A percentile compares a stretch with the other conserved stretches of the same genome.
Conservation (phyloP, 2,329 filamentous ascomycete species). For the Ambrosiella cleistominuta region DNA sequence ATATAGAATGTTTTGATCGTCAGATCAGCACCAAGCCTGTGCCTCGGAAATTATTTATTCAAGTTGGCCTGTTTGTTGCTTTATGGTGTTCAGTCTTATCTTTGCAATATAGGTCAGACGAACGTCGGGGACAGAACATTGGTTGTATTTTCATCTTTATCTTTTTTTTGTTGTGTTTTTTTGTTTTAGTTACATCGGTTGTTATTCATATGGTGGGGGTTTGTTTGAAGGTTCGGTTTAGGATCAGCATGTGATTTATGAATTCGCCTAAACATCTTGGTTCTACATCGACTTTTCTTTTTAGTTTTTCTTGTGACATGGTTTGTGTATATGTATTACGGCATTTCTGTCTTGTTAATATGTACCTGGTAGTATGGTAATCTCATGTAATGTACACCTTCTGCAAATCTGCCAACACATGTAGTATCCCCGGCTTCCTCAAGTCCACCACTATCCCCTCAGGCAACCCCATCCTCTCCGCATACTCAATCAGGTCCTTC, state of each 20-base stretch:
- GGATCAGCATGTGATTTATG: background rate
- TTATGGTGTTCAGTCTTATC: background rate
- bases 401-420: conserved; percentile 50
- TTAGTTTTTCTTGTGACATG: background rate
- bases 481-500: conserved; percentile 55
- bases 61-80: too few species aligned
- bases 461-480: conserved; percentile 49
- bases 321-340: background rate
- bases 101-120: too few species aligned
- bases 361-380: background rate
- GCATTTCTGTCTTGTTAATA: background rate
- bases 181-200: background rate
- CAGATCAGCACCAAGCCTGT: too few species aligned
- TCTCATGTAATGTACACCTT: conserved; percentile 77
- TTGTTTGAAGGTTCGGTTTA: background rate
- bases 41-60: too few species aligned
- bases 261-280: background rate
- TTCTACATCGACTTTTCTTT: background rate
- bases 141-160: conserved; percentile 1
- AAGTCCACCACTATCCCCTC: conserved; percentile 37
- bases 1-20: too few species aligned
- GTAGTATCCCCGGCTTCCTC: conserved; percentile 62
- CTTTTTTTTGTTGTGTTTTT: background rate
- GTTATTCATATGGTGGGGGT: background rate
- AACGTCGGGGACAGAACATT: background rate